A percentile compares a stretch with the other conserved stretches of the same genome.
Conservation (phyloP, 2,329 filamentous ascomycete genomes). For the Curvularia verruculosa region DNA sequence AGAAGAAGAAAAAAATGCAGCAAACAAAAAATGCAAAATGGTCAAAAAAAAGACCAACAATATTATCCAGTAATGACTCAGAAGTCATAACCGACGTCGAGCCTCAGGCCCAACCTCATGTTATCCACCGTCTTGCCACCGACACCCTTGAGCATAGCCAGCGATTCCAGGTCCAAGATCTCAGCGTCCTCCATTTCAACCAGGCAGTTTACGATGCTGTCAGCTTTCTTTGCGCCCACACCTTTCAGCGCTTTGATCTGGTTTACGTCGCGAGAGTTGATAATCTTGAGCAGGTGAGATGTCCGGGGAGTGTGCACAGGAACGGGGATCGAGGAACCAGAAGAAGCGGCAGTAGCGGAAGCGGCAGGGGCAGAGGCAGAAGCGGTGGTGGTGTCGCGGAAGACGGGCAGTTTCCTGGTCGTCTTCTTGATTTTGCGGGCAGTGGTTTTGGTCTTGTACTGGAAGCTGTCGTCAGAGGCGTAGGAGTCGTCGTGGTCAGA, state of each 20-base stretch:
- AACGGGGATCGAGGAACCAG: conserved; percentile 11
- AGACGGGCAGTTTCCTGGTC: conserved; percentile 46
- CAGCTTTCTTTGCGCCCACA: conserved; percentile 74
- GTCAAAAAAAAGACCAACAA: too few relatives aligned
- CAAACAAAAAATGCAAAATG: too few relatives aligned
- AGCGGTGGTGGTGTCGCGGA: conserved; percentile 38
- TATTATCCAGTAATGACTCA: conserved; percentile 15
- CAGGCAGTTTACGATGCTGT: conserved; percentile 57
- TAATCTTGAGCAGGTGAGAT: conserved; percentile 68
- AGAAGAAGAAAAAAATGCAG: neutral
- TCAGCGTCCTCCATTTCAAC: conserved; percentile 55
- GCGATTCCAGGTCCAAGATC: conserved; percentile 50
- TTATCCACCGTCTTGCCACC: conserved; percentile 59
- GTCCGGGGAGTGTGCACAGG: conserved; percentile 61
- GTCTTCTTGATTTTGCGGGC: conserved; percentile 42
- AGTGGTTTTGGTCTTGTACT: conserved; percentile 35
- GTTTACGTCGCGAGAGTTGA: conserved; percentile 73
- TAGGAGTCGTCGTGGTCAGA: conserved; percentile 49
- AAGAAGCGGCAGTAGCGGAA: neutral
- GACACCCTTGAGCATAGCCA: conserved; percentile 57
- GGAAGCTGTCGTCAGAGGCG: conserved; percentile 48
- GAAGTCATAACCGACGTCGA: conserved; percentile 31
- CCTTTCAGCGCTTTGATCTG: conserved; percentile 71
- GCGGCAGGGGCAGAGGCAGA: neutral
- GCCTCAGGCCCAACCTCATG: conserved; percentile 52